phyloP scores from a whole-genome alignment of 177 flowering plant species.

The Vitis hybrid region DNA sequence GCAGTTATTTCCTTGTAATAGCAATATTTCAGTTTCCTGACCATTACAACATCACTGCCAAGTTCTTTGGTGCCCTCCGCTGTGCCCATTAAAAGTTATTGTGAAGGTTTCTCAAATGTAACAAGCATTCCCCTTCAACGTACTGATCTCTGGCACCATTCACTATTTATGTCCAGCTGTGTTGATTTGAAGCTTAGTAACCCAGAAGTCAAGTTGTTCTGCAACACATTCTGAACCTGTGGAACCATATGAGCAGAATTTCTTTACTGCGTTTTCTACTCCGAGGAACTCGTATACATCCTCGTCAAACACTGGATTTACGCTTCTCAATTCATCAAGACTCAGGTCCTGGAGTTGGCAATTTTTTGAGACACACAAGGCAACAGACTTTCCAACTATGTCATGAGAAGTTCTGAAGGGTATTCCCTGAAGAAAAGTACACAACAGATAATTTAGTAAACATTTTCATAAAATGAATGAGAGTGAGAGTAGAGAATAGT shows the following conservation, averaged over 20 bases:
- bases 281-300: slow-evolving; percentile 90
- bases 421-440: slow-evolving; percentile 59
- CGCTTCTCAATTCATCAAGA: slow-evolving; percentile 60
- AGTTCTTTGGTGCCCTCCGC: neutral
- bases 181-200: slow-evolving; percentile 42
- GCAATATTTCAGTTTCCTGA: too few relatives aligned
- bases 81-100: neutral
- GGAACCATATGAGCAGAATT: slow-evolving; percentile 89
- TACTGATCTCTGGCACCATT: neutral
- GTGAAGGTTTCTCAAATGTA: neutral
- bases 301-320: slow-evolving; percentile 59
- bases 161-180: neutral
- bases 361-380: slow-evolving; percentile 59
- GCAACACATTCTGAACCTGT: slow-evolving; percentile 85
- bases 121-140: neutral
- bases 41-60: neutral
- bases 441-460: neutral
- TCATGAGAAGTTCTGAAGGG: slow-evolving; percentile 98
- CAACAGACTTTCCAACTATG: slow-evolving; percentile 86
- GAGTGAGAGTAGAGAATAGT: neutral
- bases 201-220: slow-evolving; percentile 69
- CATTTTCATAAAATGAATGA: neutral
- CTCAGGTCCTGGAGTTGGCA: slow-evolving; percentile 68
- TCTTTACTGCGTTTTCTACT: slow-evolving; percentile 77
- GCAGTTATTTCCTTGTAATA: neutral